Evolutionary conservation across 306 rosid genomes (phyloP).

Genomic region (Trifolium repens): DNA sequence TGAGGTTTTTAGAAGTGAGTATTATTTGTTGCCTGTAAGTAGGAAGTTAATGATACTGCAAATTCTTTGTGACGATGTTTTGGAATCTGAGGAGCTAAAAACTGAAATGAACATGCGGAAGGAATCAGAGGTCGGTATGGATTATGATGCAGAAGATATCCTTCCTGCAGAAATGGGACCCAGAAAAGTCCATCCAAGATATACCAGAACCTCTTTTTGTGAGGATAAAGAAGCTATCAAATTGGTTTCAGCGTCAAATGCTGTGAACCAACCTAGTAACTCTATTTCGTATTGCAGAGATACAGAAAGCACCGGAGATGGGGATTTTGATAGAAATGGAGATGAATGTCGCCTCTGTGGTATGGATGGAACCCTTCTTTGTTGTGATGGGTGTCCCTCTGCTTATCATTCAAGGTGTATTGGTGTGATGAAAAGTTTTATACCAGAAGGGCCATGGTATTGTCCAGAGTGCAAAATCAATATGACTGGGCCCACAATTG

Average conservation of each 20-base stretch:
- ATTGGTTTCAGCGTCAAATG: constrained; percentile 48
- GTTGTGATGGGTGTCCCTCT: constrained; percentile 99
- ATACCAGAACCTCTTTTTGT: constrained; percentile 68
- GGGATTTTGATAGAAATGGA: constrained; percentile 73
- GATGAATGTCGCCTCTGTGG: constrained; percentile 98
- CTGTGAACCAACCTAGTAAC: constrained; percentile 49
- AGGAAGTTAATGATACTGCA: constrained; percentile 82
- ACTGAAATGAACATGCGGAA: constrained; percentile 80
- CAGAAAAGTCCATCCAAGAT: constrained; percentile 75
- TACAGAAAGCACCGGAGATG: constrained; percentile 49
- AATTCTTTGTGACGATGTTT: constrained; percentile 77
- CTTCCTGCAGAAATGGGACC: constrained; percentile 62
- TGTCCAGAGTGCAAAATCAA: constrained; percentile 91
- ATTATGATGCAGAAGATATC: constrained; percentile 68
- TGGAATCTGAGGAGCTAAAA: constrained; percentile 72
- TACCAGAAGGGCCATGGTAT: constrained; percentile 97
- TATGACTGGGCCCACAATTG: constrained; percentile 67
- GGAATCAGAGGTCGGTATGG: constrained; percentile 76
- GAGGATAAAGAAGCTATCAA: constrained; percentile 66
- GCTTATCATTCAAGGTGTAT: constrained; percentile 97
- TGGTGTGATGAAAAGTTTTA: constrained; percentile 77
- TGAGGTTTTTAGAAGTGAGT: constrained; percentile 67
- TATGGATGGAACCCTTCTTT: constrained; percentile 94
- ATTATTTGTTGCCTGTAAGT: constrained; percentile 68
- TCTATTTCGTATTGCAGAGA: constrained; percentile 43